Evolutionary conservation across 1,139 yeast species (phyloP).

Genomic region (Sugiyamaella grinbergsii): DNA sequence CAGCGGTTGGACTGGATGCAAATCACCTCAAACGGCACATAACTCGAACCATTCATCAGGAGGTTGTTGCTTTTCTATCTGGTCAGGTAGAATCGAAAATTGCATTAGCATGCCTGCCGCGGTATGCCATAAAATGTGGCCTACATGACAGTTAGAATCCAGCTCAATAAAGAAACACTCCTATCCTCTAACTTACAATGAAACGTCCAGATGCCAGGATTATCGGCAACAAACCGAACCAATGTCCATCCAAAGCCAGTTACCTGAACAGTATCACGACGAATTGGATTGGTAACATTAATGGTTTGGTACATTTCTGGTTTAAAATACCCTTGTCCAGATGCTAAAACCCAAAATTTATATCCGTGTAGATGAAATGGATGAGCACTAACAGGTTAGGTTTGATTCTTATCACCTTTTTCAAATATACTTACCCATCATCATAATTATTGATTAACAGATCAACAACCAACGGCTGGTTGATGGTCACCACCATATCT

Average conservation of each 20-base stretch:
- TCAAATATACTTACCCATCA: conserved; percentile 52
- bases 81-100: conserved; percentile 30
- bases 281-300: conserved; percentile 51
- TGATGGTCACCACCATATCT: conserved; percentile 44
- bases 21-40: conserved; percentile 22
- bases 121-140: conserved; percentile 79
- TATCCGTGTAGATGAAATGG: conserved; percentile 96
- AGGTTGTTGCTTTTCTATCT: conserved; percentile 26
- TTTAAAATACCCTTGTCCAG: conserved; percentile 47
- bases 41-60: conserved; percentile 35
- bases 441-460: conserved; percentile 72
- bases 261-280: conserved; percentile 66
- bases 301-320: conserved; percentile 50
- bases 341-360: conserved; percentile 66
- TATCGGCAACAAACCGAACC: conserved; percentile 61
- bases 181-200: conserved; percentile 62
- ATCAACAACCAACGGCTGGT: conserved; percentile 62
- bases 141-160: conserved; percentile 10
- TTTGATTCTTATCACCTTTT: background rate
- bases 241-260: conserved; percentile 61
- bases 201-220: conserved; percentile 79
- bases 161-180: no score
- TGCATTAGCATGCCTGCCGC: conserved; percentile 44
- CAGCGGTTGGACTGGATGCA: conserved; percentile 9
- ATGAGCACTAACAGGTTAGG: conserved; percentile 49